A percentile compares a stretch with the other conserved stretches of the same genome.
Conservation (phyloP, 306 rosid genomes). For the Prunus mume region DNA sequence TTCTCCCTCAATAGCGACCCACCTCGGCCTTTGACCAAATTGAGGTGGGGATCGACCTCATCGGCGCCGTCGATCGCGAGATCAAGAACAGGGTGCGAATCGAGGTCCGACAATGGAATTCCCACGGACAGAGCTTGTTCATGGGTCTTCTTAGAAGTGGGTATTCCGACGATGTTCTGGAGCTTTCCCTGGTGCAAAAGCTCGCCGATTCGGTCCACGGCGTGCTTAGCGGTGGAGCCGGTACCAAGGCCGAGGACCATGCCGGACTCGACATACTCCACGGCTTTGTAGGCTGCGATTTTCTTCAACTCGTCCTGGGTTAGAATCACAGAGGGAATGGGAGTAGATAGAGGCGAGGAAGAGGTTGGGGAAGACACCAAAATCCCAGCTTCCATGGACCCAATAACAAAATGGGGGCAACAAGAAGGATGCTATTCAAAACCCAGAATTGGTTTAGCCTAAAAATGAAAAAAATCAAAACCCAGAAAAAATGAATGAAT, state of each 20-base stretch:
- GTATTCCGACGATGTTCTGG: slow-evolving; percentile 62
- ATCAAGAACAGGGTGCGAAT: slow-evolving; percentile 63
- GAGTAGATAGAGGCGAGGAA: slow-evolving; percentile 15
- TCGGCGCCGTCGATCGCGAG: slow-evolving; percentile 93
- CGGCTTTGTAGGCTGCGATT: slow-evolving; percentile 90
- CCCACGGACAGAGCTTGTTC: slow-evolving; percentile 71
- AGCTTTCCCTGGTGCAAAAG: slow-evolving; percentile 69
- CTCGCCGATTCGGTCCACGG: slow-evolving; percentile 75
- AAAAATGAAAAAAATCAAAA: background rate
- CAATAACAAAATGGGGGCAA: slow-evolving; percentile 50
- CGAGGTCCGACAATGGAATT: slow-evolving; percentile 75
- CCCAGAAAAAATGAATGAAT: background rate
- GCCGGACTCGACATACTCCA: slow-evolving; percentile 76
- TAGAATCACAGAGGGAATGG: slow-evolving; percentile 37
- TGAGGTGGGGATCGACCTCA: slow-evolving; percentile 72
- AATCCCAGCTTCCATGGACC: slow-evolving; percentile 62
- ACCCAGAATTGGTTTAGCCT: background rate
- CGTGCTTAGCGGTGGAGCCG: slow-evolving; percentile 85
- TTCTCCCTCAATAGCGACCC: slow-evolving; percentile 82
- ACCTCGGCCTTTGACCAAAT: slow-evolving; percentile 83
- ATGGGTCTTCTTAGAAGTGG: slow-evolving; percentile 72
- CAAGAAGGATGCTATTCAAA: slow-evolving; percentile 51
- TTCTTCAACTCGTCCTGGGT: slow-evolving; percentile 84
- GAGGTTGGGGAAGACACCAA: slow-evolving; percentile 43
- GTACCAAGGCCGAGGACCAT: slow-evolving; percentile 93